These are phyloP conservation scores for Aschersonia sp. DNA, from an alignment of 2,329 filamentous ascomycete species.

Conservation along the genomic window DNA sequence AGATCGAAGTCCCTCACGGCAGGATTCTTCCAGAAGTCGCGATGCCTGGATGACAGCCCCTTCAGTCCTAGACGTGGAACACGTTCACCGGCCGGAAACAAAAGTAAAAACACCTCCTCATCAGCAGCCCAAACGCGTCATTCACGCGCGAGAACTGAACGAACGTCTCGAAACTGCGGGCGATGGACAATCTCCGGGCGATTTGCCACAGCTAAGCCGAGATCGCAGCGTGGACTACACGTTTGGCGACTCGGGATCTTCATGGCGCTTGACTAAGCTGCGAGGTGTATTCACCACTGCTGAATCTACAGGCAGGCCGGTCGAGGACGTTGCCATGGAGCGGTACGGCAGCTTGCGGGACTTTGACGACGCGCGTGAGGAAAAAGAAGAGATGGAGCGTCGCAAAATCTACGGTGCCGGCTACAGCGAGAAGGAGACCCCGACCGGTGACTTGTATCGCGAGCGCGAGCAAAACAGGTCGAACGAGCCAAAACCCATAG, in stretches of 20 bases:
- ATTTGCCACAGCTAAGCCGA: constrained; percentile 20
- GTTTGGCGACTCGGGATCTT: constrained; percentile 78
- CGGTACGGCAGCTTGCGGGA: constrained; percentile 67
- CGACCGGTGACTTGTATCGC: constrained; percentile 71
- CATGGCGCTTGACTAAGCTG: constrained; percentile 95
- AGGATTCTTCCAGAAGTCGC: constrained; percentile 22
- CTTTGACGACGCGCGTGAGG: constrained; percentile 88
- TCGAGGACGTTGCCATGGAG: constrained; percentile 74
- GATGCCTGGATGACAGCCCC: constrained; percentile 95
- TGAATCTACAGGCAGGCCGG: constrained; percentile 52
- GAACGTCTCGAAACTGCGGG: constrained; percentile 42
- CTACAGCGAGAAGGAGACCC: constrained; percentile 74
- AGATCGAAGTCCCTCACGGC: neutral
- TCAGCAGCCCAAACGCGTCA: constrained; percentile 50
- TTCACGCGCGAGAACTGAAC: constrained; percentile 76
- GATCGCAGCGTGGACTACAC: constrained; percentile 54
- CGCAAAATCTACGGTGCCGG: constrained; percentile 70
- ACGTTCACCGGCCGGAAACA: constrained; percentile 46
- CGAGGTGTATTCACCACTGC: constrained; percentile 71
- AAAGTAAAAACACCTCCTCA: constrained; percentile 37
- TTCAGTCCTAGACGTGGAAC: constrained; percentile 70
- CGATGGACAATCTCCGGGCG: constrained; percentile 20
- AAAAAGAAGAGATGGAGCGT: constrained; percentile 79
- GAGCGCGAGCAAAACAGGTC: constrained; percentile 43
- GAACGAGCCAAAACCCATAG: constrained; percentile 31